Base-by-base conservation (phyloP, 768 basidiomycete species). In the Lyophyllum shimeji region DNA sequence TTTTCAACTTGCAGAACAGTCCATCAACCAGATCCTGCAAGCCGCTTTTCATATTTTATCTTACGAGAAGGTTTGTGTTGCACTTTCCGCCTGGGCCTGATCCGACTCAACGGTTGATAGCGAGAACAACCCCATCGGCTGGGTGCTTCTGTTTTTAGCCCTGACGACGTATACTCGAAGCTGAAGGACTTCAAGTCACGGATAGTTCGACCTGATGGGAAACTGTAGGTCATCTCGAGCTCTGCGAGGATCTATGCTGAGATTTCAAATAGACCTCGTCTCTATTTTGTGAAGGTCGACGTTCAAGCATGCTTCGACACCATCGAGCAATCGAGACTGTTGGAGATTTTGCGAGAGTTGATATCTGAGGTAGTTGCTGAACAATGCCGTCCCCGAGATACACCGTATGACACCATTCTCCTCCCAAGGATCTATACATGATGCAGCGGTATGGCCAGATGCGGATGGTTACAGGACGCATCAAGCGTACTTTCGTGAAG, bases 281-380 rank as follows among this genome's bases (percentile, higher is more conserved):
- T 98, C 6, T 98, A 95, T 70, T 96, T 99, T 63, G 95, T 95
- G 49, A 99, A 99, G 70, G 84, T 97, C 23, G 97, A 99, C 66
- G 94, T 98, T 17, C 89, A 89, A 58, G 88, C 96, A 7, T 97
- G 95, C 63, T 99, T 98, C 75, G 97, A 99, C 71, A 93, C 90
- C 0, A 98, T 98, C 55, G 86, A 93, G 31, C 97, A 98, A 69
- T 78, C 82, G 7, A 95, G 88, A 63, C 72, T 99, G 43, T 71
- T 98, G 29, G 77, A 82, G 37, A 91, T 99, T 34, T 70, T 98
- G 24, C 78, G 81, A 9, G 73, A 83, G 2, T 65, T 98, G 2
- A 76, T 99, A 46, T 84, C 86, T 0, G 85, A 92, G 74, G 93
- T 89, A 63, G 17, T 12, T 17, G 20, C 23, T 31, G 34, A 37